phyloP scores from a whole-genome alignment of 2,329 filamentous ascomycete species.

The Pseudogymnoascus sp. region DNA sequence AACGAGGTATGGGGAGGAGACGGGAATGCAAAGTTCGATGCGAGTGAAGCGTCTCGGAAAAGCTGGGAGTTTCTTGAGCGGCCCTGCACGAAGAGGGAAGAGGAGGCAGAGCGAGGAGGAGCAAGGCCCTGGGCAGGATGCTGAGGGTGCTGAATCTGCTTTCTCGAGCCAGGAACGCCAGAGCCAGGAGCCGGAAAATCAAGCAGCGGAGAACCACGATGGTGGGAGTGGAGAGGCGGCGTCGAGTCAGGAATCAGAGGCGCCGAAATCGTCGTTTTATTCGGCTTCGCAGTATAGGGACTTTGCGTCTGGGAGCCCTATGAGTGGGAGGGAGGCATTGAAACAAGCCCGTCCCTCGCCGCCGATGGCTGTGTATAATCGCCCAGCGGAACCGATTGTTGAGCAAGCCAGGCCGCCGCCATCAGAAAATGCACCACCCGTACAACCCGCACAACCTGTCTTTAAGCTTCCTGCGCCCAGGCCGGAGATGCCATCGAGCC shows the following conservation, averaged over 20 bases:
- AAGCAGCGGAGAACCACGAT: conserved; percentile 26
- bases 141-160: conserved; percentile 24
- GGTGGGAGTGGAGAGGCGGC: conserved; percentile 20
- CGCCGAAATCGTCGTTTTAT: conserved; percentile 29
- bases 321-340: neutral
- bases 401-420: conserved; percentile 34
- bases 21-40: conserved; percentile 62
- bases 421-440: conserved; percentile 33
- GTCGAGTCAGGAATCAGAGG: conserved; percentile 19
- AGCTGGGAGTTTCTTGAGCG: conserved; percentile 69
- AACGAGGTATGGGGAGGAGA: conserved; percentile 51
- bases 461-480: conserved; percentile 50
- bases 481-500: conserved; percentile 48
- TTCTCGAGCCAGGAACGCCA: conserved; percentile 21
- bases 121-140: conserved; percentile 30
- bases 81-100: conserved; percentile 67
- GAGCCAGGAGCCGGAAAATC: conserved; percentile 20
- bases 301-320: conserved; percentile 46
- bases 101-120: conserved; percentile 45
- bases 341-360: neutral
- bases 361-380: neutral
- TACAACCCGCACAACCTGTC: conserved; percentile 39
- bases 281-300: conserved; percentile 19
- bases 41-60: conserved; percentile 70
- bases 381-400: neutral